Percentiles rank a stretch among this genome's conserved stretches.
phyloP scores from a whole-genome alignment of 768 basidiomycete genomes.

The Clavulina sp. region DNA sequence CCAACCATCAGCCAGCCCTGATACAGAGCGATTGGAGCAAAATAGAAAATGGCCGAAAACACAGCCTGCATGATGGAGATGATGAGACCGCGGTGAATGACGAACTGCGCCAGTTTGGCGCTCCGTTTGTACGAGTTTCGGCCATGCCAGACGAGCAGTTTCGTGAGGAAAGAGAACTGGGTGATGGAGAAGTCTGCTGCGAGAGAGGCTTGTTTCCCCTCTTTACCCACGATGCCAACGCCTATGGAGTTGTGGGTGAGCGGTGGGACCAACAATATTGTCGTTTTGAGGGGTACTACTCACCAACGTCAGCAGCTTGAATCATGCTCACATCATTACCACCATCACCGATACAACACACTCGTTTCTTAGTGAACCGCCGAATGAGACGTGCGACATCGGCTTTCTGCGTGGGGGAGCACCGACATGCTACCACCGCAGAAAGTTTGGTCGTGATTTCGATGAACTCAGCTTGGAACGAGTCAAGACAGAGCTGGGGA shows the following conservation, averaged over 20 bases:
- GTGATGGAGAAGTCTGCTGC: conserved; percentile 97
- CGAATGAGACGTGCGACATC: conserved; percentile 92
- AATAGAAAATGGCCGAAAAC: conserved; percentile 83
- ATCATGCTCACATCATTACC: conserved; percentile 99
- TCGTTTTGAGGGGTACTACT: conserved; percentile 20
- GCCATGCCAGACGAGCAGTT: conserved; percentile 95
- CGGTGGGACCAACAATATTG: not conserved
- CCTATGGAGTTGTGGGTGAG: conserved; percentile 30
- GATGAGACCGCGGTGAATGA: conserved; percentile 92
- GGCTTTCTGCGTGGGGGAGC: conserved; percentile 97
- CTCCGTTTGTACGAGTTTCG: conserved; percentile 97
- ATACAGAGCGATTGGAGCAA: conserved; percentile 91
- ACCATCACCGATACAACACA: conserved; percentile 97
- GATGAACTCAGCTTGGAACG: conserved; percentile 88
- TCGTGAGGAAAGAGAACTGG: conserved; percentile 90
- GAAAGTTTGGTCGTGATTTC: conserved; percentile 92
- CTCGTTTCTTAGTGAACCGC: conserved; percentile 76
- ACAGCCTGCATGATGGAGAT: conserved; percentile 98
- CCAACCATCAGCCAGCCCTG: conserved; percentile 98
- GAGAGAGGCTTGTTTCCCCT: conserved; percentile 96
- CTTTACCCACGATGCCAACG: conserved; percentile 96
- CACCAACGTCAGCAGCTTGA: conserved; percentile 94
- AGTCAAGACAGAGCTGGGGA: conserved; percentile 65
- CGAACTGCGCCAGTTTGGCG: conserved; percentile 94
- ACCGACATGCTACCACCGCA: conserved; percentile 92